Percentiles rank a stretch among this genome's conserved stretches.
phyloP scores from a whole-genome alignment of 352 stramenopile genomes.

The Plasmopara muralis region DNA sequence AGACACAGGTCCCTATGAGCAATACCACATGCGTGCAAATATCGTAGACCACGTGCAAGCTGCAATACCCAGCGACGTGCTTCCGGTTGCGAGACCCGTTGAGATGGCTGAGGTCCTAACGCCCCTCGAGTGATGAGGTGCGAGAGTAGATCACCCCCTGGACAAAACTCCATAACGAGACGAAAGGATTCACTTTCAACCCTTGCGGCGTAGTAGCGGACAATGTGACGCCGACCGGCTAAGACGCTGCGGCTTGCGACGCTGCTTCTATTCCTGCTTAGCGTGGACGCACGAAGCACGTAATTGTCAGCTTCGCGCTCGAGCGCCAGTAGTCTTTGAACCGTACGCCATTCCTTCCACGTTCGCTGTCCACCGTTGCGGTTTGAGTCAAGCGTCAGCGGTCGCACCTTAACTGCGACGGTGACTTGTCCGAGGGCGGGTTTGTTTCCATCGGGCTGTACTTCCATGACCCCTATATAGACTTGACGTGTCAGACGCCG shows the following conservation, averaged over 20 bases:
- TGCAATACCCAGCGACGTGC: conserved; percentile 37
- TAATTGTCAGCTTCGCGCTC: conserved; percentile 18
- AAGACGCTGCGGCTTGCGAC: conserved; percentile 4
- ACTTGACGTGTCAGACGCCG: too few relatives aligned
- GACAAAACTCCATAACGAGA: conserved; percentile 60
- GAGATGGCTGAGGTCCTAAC: conserved; percentile 6
- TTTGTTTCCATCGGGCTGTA: too few relatives aligned
- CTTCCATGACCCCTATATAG: too few relatives aligned
- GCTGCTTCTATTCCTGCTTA: conserved; percentile 6
- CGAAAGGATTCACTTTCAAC: conserved; percentile 39
- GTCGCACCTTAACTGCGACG: conserved; percentile 19
- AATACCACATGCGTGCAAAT: conserved; percentile 37
- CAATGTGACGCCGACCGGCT: conserved; percentile 35
- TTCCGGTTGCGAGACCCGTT: conserved; percentile 29
- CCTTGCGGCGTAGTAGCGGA: conserved; percentile 38
- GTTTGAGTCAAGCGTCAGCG: conserved; percentile 29
- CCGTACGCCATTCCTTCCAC: conserved; percentile 37
- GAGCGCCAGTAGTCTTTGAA: conserved; percentile 23
- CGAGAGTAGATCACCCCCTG: conserved; percentile 38
- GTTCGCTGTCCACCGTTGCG: conserved; percentile 28
- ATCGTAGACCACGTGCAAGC: conserved; percentile 33
- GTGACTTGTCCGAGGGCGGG: too few relatives aligned
- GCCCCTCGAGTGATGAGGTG: conserved; percentile 24
- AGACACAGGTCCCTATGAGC: conserved; percentile 51
- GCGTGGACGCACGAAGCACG: conserved; percentile 4